These are phyloP conservation scores for Fusarium circinatum DNA, from an alignment of 2,329 filamentous ascomycete genomes.

Conservation along the genomic window DNA sequence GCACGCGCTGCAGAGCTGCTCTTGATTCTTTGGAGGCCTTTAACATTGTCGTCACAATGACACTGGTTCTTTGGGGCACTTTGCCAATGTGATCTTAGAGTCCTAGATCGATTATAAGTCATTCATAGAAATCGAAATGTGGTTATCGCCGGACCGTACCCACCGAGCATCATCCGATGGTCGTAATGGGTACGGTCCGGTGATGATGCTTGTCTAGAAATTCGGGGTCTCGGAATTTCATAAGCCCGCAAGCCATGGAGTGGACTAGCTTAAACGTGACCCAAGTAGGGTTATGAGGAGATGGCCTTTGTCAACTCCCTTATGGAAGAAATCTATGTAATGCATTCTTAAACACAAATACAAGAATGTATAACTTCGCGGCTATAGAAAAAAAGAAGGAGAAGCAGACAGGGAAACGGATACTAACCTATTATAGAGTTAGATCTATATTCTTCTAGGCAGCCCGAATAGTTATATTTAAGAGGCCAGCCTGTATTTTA, in stretches of 20 bases:
- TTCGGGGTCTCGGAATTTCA: neutral
- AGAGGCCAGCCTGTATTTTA: too few relatives aligned
- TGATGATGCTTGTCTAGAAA: neutral
- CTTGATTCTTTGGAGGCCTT: neutral
- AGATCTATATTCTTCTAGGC: too few relatives aligned
- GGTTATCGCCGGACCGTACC: neutral
- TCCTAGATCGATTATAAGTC: rapidly evolving
- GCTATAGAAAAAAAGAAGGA: too few relatives aligned
- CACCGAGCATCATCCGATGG: too few relatives aligned
- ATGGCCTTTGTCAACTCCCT: neutral
- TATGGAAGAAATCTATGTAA: neutral
- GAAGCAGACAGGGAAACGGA: too few relatives aligned
- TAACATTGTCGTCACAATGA: neutral
- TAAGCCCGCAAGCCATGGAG: neutral
- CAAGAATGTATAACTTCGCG: too few relatives aligned
- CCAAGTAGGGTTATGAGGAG: neutral
- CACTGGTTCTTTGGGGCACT: rapidly evolving
- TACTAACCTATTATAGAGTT: too few relatives aligned
- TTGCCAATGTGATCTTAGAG: rapidly evolving
- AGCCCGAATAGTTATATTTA: too few relatives aligned
- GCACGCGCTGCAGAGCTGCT: neutral
- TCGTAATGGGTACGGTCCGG: neutral
- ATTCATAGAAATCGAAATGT: neutral
- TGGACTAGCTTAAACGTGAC: neutral
- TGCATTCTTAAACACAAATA: too few relatives aligned